Conservation (phyloP, 2,329 filamentous ascomycete species). For the Aaosphaeria arxii region DNA sequence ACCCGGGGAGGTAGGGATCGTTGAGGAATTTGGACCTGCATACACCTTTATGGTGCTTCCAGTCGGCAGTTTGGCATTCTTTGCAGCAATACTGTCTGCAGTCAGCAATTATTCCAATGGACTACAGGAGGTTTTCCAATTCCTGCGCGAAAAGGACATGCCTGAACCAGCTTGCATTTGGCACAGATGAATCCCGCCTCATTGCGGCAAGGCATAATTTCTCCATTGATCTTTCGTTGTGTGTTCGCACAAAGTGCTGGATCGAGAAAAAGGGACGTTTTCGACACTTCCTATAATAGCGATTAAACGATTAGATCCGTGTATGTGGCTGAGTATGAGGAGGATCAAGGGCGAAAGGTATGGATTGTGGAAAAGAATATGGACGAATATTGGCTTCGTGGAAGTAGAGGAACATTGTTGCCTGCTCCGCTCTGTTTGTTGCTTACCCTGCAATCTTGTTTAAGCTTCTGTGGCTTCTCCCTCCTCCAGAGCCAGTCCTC, state of each 20-base stretch:
- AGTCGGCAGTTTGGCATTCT: slow-evolving; percentile 29
- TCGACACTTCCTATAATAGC: too few species aligned
- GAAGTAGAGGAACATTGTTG: too few species aligned
- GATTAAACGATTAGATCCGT: too few species aligned
- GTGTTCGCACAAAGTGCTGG: slow-evolving; percentile 9
- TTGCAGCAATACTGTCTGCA: slow-evolving; percentile 38
- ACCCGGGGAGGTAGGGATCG: slow-evolving; percentile 26
- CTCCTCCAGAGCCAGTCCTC: slow-evolving; percentile 26
- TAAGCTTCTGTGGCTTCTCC: slow-evolving; percentile 10
- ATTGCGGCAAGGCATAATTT: slow-evolving; percentile 3
- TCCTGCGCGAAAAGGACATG: too few species aligned
- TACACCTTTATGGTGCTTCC: slow-evolving; percentile 24
- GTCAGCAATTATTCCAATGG: too few species aligned
- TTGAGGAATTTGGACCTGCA: slow-evolving; percentile 29
- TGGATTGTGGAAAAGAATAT: too few species aligned
- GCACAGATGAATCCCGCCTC: background rate
- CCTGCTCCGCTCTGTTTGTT: too few species aligned
- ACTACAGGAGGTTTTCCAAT: too few species aligned
- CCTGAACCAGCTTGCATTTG: slow-evolving; percentile 17
- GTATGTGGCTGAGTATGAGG: too few species aligned
- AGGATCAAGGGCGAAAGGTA: too few species aligned
- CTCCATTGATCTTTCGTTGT: slow-evolving; percentile 1
- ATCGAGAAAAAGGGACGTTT: slow-evolving; percentile 4
- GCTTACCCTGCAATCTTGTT: too few species aligned
- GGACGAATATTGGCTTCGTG: too few species aligned